Conservation (phyloP, 371 early-diverging fungal genomes). For the Lichtheimia ornata region DNA sequence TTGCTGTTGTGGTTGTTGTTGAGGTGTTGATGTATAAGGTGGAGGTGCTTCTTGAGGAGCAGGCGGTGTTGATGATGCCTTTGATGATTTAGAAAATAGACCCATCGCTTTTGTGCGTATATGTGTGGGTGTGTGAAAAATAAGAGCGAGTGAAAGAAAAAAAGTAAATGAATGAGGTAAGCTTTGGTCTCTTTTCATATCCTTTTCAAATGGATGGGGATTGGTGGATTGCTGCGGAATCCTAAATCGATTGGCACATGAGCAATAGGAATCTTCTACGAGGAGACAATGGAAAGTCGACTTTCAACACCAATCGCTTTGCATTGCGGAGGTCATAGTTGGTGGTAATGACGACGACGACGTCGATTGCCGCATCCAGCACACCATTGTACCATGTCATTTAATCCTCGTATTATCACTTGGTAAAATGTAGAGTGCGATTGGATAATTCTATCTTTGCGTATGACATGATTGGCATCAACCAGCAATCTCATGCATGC, state of each 20-base stretch:
- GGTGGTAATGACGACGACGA: background rate
- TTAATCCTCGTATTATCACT: background rate
- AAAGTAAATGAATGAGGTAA: background rate
- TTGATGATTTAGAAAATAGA: constrained; percentile 33
- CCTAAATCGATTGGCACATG: too few relatives aligned
- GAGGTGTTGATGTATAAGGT: constrained; percentile 20
- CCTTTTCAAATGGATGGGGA: background rate
- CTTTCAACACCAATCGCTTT: background rate
- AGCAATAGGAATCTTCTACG: background rate
- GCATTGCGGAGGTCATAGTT: background rate
- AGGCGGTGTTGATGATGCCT: constrained; percentile 12
- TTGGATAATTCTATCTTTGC: constrained; percentile 13
- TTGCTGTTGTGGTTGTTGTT: constrained; percentile 10
- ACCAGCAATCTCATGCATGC: constrained; percentile 61
- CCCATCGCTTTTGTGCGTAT: constrained; percentile 26
- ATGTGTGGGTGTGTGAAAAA: background rate
- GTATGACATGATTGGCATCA: constrained; percentile 48
- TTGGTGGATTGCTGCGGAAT: background rate
- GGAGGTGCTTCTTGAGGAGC: constrained; percentile 22
- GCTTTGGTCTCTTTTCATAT: too few relatives aligned
- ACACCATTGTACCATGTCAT: background rate
- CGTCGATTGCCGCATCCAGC: background rate
- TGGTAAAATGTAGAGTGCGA: constrained; percentile 4
- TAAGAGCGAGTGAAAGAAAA: constrained; percentile 3
- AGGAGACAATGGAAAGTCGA: background rate